Evolutionary conservation across 257 asterid species (phyloP).

Genomic region (Fraxinus americana): DNA sequence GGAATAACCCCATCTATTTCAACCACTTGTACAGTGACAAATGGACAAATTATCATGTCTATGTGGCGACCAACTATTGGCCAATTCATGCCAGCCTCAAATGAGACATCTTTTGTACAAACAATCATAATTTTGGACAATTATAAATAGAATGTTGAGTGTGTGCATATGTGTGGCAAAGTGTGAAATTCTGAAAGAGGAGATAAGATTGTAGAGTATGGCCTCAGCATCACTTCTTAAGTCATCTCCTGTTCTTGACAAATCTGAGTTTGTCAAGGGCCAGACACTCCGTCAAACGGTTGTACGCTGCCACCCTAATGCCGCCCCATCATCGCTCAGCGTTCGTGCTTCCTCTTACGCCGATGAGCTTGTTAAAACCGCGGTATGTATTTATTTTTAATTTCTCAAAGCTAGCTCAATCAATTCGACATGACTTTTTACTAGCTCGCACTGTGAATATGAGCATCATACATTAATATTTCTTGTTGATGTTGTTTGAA

Average conservation of each 20-base stretch:
- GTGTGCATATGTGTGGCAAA: conserved; percentile 33
- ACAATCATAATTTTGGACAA: conserved; percentile 4
- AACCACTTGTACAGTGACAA: conserved; percentile 30
- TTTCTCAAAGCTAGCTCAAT: not conserved
- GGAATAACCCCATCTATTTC: conserved; percentile 28
- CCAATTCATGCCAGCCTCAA: conserved; percentile 44
- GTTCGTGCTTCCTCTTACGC: conserved; percentile 53
- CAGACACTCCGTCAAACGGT: conserved; percentile 43
- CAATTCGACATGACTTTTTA: not conserved
- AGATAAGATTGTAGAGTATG: conserved; percentile 49
- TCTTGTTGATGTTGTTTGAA: not conserved
- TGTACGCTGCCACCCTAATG: conserved; percentile 36
- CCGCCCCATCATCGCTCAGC: conserved; percentile 33
- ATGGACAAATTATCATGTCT: conserved; percentile 24
- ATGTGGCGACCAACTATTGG: conserved; percentile 39
- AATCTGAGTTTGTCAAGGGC: conserved; percentile 57
- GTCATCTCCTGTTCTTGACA: conserved; percentile 52
- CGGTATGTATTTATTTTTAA: conserved; percentile 32
- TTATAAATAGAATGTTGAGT: conserved; percentile 28
- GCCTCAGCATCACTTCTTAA: conserved; percentile 64
- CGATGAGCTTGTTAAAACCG: conserved; percentile 62
- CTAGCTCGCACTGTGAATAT: not conserved
- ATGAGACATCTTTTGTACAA: conserved; percentile 34
- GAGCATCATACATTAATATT: not conserved
- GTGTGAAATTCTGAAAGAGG: conserved; percentile 25